Percentiles rank a stretch among this genome's conserved stretches.
Evolutionary conservation across 2,329 filamentous ascomycete genomes (phyloP).

Genomic region (Colletotrichum sidae): DNA sequence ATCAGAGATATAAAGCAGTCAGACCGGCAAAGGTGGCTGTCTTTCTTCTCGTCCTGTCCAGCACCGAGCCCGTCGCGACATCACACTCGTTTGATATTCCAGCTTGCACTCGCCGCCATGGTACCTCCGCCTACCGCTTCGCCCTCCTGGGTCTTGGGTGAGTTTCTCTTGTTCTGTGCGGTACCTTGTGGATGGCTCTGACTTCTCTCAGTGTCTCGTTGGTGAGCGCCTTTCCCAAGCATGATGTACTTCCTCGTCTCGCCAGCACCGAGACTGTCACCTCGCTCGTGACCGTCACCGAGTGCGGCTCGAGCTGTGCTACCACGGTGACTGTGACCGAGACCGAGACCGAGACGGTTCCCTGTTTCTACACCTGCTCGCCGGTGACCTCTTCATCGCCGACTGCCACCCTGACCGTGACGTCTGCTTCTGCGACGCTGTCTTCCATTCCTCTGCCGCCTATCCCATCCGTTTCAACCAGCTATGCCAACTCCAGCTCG

Average conservation of each 20-base stretch:
- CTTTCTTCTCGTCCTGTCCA: constrained; percentile 1
- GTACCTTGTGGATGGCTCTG: background rate
- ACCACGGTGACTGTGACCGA: constrained; percentile 44
- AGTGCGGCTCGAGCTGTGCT: constrained; percentile 29
- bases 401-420: background rate
- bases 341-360: constrained; percentile 45
- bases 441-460: constrained; percentile 12
- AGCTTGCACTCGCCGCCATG: constrained; percentile 36
- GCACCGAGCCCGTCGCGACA: constrained; percentile 15
- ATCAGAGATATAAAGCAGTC: constrained; percentile 22
- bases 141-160: constrained; percentile 46
- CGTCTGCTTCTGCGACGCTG: constrained; percentile 5
- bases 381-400: background rate
- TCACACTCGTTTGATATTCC: constrained; percentile 41
- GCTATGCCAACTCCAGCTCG: constrained; percentile 18
- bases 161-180: constrained; percentile 1
- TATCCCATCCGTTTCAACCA: background rate
- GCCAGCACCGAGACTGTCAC: constrained; percentile 28
- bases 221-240: constrained; percentile 40
- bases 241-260: constrained; percentile 14
- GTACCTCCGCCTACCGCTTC: constrained; percentile 41
- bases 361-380: constrained; percentile 40
- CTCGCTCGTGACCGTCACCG: constrained; percentile 27
- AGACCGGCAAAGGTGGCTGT: constrained; percentile 23
- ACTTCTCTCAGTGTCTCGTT: constrained; percentile 40